phyloP scores from a whole-genome alignment of 78 protist genomes.

The Guillardia theta region DNA sequence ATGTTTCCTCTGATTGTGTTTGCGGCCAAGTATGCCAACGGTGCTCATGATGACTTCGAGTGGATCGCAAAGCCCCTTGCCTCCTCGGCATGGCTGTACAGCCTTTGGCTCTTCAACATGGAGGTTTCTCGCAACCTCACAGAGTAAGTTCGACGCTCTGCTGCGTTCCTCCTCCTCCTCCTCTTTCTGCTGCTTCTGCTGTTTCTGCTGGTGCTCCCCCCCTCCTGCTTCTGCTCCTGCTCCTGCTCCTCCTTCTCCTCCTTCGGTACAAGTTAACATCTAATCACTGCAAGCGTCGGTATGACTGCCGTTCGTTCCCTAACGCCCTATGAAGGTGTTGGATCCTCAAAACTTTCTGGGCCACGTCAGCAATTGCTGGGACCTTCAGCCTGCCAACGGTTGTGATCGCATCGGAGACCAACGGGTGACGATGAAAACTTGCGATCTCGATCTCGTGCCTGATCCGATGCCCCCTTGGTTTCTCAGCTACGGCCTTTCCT shows the following conservation, averaged over 20 bases:
- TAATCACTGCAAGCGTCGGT: background rate
- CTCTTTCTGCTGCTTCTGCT: too few species aligned
- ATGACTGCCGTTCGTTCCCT: background rate
- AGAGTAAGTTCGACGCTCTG: background rate
- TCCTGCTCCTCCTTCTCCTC: too few species aligned
- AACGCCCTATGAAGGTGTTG: background rate
- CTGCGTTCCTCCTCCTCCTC: too few species aligned
- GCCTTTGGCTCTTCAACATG: background rate
- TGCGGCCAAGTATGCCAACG: conserved; percentile 8
- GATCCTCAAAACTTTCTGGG: background rate
- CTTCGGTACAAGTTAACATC: background rate
- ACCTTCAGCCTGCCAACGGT: background rate
- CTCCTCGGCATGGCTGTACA: background rate
- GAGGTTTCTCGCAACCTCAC: background rate
- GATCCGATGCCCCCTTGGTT: too few species aligned
- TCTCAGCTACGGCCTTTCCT: background rate
- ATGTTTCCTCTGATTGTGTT: background rate
- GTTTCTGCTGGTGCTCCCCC: too few species aligned
- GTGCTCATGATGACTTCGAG: conserved; percentile 5
- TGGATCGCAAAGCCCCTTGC: conserved; percentile 18
- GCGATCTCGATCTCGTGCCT: background rate
- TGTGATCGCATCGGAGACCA: background rate
- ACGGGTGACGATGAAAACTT: too few species aligned
- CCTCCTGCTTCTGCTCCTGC: too few species aligned
- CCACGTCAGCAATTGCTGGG: background rate